Base-by-base conservation (phyloP, 257 asterid species). In the Rhazya stricta region DNA sequence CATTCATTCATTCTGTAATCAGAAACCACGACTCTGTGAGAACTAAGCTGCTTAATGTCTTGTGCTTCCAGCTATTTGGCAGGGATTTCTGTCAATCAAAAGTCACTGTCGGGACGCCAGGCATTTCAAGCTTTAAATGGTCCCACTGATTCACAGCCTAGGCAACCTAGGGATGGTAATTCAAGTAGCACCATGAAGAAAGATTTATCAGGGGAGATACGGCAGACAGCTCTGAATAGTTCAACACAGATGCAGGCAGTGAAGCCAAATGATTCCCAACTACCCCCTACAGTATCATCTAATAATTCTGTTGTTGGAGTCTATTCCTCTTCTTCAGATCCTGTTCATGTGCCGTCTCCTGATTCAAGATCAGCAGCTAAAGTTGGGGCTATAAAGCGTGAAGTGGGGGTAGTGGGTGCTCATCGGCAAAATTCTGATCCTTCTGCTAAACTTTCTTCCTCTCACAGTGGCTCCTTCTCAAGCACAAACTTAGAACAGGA, bases 341-440 rank as follows among this genome's bases (percentile, higher is more conserved):
- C 98, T 77, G 94, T 95, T 81, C 98, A 95, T 34, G 99, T 95
- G n/a, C 99, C 98, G 23, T 91, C 94, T n/a, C 97, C 79, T 73
- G 90, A 89, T 81, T 82, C 98, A 71, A 88, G 94, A 81, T 89
- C 93, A 54, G 88, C 97, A 65, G 87, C 94, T 76, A 92, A 86
- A 78, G 85, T 91, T 81, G 98, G 99, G 78, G 96, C 96, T 76
- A 92, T 95, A 78, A 89, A 85, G 80, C 90, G 99, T 81, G 98
- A 95, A 80, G 97, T 95, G 65, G 96, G 97, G 32, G 96, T 89
- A 67, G 98, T 91, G 76, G 98, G 99, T 58, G 90, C 96, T 58
- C 91, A 96, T 29, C 91, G 98, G 25, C 90, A 88, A 79, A 82
- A 88, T 48, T 76, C 85, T 85, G 96, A 86, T 48, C 76, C 81